A percentile compares a stretch with the other conserved stretches of the same genome.
phyloP scores from a whole-genome alignment of 768 basidiomycete species.

The Gyrodon lividus region DNA sequence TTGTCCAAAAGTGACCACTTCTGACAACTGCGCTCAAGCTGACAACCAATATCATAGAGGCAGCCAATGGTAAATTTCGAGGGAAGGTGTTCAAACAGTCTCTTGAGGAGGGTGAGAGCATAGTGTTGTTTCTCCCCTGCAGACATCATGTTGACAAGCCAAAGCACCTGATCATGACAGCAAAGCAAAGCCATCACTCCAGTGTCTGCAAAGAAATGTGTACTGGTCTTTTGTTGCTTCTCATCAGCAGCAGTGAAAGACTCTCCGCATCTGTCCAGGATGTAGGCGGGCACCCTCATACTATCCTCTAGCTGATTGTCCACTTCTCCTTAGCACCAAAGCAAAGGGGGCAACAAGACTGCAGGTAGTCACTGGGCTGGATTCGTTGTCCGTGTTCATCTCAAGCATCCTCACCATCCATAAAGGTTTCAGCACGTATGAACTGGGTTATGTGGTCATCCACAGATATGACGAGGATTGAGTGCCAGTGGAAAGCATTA shows the following conservation, averaged over 20 bases:
- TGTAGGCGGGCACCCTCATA: conserved; percentile 26
- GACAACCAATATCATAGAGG: no score
- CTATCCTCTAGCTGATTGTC: conserved; percentile 8
- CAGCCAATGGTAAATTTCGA: conserved; percentile 28
- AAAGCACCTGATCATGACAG: conserved; percentile 23
- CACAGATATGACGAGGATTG: no score
- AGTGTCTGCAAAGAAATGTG: conserved; percentile 19
- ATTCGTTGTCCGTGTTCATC: no score
- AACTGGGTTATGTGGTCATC: no score
- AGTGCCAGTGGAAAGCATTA: no score
- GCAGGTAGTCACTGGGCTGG: conserved; percentile 19
- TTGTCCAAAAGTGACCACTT: neutral
- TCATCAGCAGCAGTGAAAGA: conserved; percentile 26
- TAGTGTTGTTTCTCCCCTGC: conserved; percentile 17
- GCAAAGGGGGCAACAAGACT: no score
- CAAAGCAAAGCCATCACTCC: conserved; percentile 40
- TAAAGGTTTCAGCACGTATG: no score
- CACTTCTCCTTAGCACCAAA: no score
- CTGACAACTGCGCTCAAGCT: conserved; percentile 20
- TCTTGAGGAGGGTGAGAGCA: conserved; percentile 6
- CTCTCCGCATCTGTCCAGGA: conserved; percentile 31
- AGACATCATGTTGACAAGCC: conserved; percentile 27
- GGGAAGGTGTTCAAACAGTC: conserved; percentile 15
- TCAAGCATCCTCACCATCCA: no score
- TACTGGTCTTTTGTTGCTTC: conserved; percentile 17